Conservation (phyloP, 345 rosid species). For the Populus nigra region DNA sequence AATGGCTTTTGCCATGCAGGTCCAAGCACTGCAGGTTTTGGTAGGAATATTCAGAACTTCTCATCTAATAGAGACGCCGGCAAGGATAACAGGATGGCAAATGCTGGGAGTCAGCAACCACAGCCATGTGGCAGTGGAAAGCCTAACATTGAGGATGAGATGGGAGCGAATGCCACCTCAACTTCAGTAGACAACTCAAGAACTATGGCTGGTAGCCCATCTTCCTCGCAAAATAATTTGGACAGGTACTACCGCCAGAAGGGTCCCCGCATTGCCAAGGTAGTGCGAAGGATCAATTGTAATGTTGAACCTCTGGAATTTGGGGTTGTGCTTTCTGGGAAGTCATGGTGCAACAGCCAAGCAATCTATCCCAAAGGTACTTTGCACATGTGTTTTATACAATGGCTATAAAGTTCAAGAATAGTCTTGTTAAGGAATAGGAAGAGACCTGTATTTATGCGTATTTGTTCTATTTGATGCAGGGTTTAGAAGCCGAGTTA, state of each 20-base stretch:
- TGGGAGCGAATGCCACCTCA: slow-evolving; percentile 37
- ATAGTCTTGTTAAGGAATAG: background rate
- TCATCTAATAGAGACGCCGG: slow-evolving; percentile 22
- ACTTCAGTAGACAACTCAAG: slow-evolving; percentile 41
- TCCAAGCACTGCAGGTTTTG: slow-evolving; percentile 30
- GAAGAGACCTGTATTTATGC: slow-evolving; percentile 4
- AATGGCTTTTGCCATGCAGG: slow-evolving; percentile 29
- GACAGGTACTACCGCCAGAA: slow-evolving; percentile 76
- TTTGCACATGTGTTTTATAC: slow-evolving; percentile 8
- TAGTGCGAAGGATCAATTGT: slow-evolving; percentile 93
- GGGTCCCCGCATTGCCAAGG: slow-evolving; percentile 99
- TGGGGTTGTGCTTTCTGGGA: slow-evolving; percentile 79
- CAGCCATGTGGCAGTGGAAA: slow-evolving; percentile 33
- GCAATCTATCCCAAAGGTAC: slow-evolving; percentile 92
- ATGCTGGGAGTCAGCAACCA: slow-evolving; percentile 23
- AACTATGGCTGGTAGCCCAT: slow-evolving; percentile 41
- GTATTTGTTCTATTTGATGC: slow-evolving; percentile 35
- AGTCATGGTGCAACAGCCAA: slow-evolving; percentile 78
- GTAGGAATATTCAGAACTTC: slow-evolving; percentile 33
- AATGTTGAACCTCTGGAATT: slow-evolving; percentile 75
- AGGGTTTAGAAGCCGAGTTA: slow-evolving; percentile 93
- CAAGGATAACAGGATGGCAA: slow-evolving; percentile 25
- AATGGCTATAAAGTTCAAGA: background rate
- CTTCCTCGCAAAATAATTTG: slow-evolving; percentile 66
- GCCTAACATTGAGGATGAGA: slow-evolving; percentile 35